A percentile compares a stretch with the other conserved stretches of the same genome.
These are phyloP conservation scores for Echinochloa phyllopogon DNA, from an alignment of 176 grass and related monocot genomes.

Conservation along the genomic window DNA sequence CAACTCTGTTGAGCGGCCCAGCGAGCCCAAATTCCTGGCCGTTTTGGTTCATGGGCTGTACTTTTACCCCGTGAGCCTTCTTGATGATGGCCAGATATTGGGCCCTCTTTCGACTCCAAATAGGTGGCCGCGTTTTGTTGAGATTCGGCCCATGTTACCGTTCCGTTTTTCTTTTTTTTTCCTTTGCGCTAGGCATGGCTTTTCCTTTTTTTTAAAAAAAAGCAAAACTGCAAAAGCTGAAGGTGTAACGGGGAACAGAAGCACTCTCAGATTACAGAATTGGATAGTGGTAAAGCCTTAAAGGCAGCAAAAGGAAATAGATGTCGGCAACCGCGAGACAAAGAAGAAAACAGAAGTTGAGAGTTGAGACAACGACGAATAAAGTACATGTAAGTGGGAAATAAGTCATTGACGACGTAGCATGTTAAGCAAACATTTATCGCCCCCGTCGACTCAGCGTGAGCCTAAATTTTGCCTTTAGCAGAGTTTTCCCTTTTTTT, in stretches of 20 bases:
- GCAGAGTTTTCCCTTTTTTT: not conserved
- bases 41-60: not conserved
- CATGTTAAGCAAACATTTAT: constrained; percentile 14
- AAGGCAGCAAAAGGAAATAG: not conserved
- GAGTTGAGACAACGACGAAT: not conserved
- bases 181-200: not conserved
- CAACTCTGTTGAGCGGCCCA: not conserved
- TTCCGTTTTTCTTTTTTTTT: not conserved
- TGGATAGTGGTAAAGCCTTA: not conserved
- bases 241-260: too few relatives aligned
- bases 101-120: not conserved
- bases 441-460: not conserved
- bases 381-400: too few relatives aligned
- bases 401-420: not conserved
- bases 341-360: not conserved
- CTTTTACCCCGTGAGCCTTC: not conserved
- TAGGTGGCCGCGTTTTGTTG: too few relatives aligned
- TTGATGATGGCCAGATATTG: not conserved
- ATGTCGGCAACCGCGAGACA: not conserved
- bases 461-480: not conserved
- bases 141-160: not conserved
- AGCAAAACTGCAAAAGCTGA: too few relatives aligned
- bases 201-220: not conserved
- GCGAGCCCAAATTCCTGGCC: not conserved
- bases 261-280: not conserved